Evolutionary conservation across 106 monocot genomes (phyloP), one percentile per base, ranked within the genome.

Genomic region (Amphibolis antarctica): DNA sequence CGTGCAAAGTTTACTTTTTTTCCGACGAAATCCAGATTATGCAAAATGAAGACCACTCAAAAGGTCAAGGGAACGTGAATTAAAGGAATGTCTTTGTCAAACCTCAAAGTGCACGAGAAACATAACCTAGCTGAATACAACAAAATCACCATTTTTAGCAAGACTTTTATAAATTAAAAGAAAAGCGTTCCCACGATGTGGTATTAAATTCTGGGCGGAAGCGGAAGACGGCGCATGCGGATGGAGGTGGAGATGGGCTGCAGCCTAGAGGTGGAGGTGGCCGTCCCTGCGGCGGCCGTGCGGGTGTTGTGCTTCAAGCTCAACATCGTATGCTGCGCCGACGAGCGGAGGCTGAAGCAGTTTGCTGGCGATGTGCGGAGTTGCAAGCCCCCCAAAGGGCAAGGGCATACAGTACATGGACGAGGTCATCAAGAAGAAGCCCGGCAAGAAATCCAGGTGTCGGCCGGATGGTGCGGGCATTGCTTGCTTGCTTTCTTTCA

Each of bases 241-340:
- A n/a, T 96, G 62, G 84, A 86, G 47, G 54, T 96, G 59, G 89
- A 89, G 66, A 73, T 96, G 1, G 89, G 94, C 19, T 96, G 84
- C 82, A 86, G 81, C 55, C 94, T 89, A 55, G 94, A 96, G 74
- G 94, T 96, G 6, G 77, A 89, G 57, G 66, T 96, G 20, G 72
- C 80, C 0, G 89, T 86, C 10, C 94, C 89, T 5, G 89, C 89
- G n/a, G n/a, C n/a, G 5, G 84, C 94, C 0, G 86, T 89, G 31
- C 83, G 94, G 1, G 86, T 86, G 0, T 96, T 96, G 67, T 96
- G 86, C 65, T 96, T 96, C 76, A 96, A 96, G 46, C 86, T 86
- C 10, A 96, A 96, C 66, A 67, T 96, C 61, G 74, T 96, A 31
- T 96, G 94, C 63, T 96, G 94, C 66, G 86, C 94, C 1, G 94